Base-by-base conservation (phyloP, 768 basidiomycete genomes). In the Russula ochroleuca region DNA sequence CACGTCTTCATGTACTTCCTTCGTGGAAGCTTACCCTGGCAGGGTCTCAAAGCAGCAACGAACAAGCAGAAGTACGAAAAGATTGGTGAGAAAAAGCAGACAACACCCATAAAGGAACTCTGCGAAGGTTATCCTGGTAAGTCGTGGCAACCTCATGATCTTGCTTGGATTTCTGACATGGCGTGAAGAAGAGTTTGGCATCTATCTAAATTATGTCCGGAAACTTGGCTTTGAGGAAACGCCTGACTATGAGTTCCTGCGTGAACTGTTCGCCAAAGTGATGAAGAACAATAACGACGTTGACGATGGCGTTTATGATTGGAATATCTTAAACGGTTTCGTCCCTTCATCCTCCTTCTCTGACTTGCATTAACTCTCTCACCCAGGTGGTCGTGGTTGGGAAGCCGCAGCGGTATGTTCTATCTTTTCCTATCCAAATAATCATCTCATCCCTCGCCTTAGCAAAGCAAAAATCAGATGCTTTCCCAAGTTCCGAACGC, bases 21-120 rank as follows among this genome's bases (percentile, higher is more conserved):
- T 57, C 85, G 97, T 58, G 97, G 97, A 23, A 96, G 94, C 70
- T 73, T 99, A 58, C 97, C 97, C 25, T 99, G 97, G 97, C 97
- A 99, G 73, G 97, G 97, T 62, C 83, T 99, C 62, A 98, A 98
- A 78, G 97, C 97, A 38, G 97, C 97, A 33, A 99, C 95, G 56
- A 98, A 99, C 81, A 99, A 99, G 80, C 97, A 98, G 75, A 93
- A 98, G 81, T 99, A 99, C 78, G 96, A 99, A 81, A 99, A 98
- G 82, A 99, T 99, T 75, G 96, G 96, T 67, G 96, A 99, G 81
- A 99, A 99, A 88, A 99, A 94, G 82, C 97, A 98, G 79, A 91
- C 90, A 15, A 98, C 97, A 33, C 90, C 90, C 8, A 98, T 99
- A 75, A 96, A 93, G 78, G 97, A 99, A 72, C 82, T 99, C 28